A percentile compares a stretch with the other conserved stretches of the same genome.
Evolutionary conservation across 2,329 filamentous ascomycete genomes (phyloP).

Genomic region (Beauveria scarabaeidicola): DNA sequence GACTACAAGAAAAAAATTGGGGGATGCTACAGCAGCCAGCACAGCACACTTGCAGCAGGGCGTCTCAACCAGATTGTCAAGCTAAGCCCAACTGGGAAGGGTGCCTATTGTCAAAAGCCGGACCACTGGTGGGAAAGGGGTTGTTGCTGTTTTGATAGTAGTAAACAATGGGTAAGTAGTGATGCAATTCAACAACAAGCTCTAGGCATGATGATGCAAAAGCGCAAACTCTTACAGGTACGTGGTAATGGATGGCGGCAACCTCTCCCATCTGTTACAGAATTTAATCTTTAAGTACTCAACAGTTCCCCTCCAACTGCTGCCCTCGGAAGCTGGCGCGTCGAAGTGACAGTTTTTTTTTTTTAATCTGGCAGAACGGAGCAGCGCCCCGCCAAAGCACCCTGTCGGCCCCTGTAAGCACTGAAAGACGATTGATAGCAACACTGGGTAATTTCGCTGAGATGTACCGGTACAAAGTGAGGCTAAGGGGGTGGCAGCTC

Average conservation of each 20-base stretch:
- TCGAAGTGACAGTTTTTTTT: neutral
- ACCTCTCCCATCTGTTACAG: too few relatives aligned
- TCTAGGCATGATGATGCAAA: too few relatives aligned
- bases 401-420: neutral
- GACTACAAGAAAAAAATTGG: conserved; percentile 7
- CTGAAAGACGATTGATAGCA: conserved; percentile 18
- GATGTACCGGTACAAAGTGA: conserved; percentile 17
- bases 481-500: neutral
- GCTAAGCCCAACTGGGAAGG: conserved; percentile 23
- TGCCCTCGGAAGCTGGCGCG: neutral
- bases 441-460: conserved; percentile 14
- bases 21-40: conserved; percentile 9
- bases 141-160: neutral
- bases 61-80: conserved; percentile 36
- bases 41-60: conserved; percentile 18
- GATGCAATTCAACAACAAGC: neutral
- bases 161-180: neutral
- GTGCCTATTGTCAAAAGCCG: neutral
- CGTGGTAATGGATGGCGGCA: too few relatives aligned
- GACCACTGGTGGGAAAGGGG: conserved; percentile 7
- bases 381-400: neutral
- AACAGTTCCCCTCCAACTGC: neutral
- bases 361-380: conserved; percentile 1
- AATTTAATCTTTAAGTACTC: too few relatives aligned
- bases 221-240: too few relatives aligned